Conservation (phyloP, 768 basidiomycete genomes). For the Psilocybe azurescens region DNA sequence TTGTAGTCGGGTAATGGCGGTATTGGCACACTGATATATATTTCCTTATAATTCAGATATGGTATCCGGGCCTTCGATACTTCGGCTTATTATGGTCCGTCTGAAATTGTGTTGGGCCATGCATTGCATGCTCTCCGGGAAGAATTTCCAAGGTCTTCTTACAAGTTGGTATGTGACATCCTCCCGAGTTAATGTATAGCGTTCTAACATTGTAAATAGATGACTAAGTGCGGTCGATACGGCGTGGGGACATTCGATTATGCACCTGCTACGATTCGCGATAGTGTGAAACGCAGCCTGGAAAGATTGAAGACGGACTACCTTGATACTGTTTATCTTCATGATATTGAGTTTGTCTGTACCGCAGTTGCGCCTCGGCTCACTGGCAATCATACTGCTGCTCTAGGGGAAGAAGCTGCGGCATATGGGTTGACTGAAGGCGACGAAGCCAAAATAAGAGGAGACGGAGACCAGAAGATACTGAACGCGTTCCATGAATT, state of each 20-base stretch:
- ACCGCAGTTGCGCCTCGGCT: slow-evolving; percentile 51
- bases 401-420: slow-evolving; percentile 55
- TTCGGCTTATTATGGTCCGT: slow-evolving; percentile 78
- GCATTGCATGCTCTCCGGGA: slow-evolving; percentile 59
- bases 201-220: slow-evolving; percentile 43
- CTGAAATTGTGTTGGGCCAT: slow-evolving; percentile 78
- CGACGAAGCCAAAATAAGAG: slow-evolving; percentile 60
- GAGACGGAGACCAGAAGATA: slow-evolving; percentile 74
- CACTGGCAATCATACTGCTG: slow-evolving; percentile 60
- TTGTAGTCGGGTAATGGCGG: too few relatives aligned
- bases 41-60: slow-evolving; percentile 52
- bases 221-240: slow-evolving; percentile 88
- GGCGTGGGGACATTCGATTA: slow-evolving; percentile 77
- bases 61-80: slow-evolving; percentile 87
- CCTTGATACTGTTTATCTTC: slow-evolving; percentile 81
- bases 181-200: not conserved
- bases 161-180: slow-evolving; percentile 61
- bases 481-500: slow-evolving; percentile 72
- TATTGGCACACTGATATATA: not conserved
- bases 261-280: slow-evolving; percentile 64
- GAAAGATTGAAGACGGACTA: slow-evolving; percentile 75
- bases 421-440: slow-evolving; percentile 71
- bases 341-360: slow-evolving; percentile 84
- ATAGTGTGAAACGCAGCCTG: slow-evolving; percentile 70
- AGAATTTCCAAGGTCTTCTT: slow-evolving; percentile 81